phyloP scores from a whole-genome alignment of 768 basidiomycete genomes.

The Nevesoporus exiguus region DNA sequence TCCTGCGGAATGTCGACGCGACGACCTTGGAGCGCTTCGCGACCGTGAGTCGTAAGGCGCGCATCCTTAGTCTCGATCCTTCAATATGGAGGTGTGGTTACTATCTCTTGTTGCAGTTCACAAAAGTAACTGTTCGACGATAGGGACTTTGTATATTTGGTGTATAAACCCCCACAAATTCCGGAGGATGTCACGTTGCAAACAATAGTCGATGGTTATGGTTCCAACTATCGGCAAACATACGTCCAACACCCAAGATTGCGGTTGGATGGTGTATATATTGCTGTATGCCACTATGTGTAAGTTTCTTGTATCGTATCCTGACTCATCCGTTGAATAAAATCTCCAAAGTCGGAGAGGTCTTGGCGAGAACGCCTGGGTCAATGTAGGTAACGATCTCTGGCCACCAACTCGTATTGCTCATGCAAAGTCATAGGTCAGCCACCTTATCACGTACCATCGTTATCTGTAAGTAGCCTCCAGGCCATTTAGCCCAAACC shows the following conservation, averaged over 20 bases:
- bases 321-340: conserved; percentile 1
- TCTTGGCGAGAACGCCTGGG: conserved; percentile 81
- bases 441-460: conserved; percentile 87
- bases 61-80: conserved; percentile 65
- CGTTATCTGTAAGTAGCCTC: conserved; percentile 70
- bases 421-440: conserved; percentile 46
- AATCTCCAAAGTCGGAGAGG: conserved; percentile 45
- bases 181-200: conserved; percentile 46
- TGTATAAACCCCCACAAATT: conserved; percentile 78
- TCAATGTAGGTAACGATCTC: conserved; percentile 55
- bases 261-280: conserved; percentile 86
- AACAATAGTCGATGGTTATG: conserved; percentile 49
- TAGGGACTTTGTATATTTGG: conserved; percentile 60
- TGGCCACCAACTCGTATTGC: neutral
- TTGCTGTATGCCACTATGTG: conserved; percentile 88
- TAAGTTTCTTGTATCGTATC: conserved; percentile 34
- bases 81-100: conserved; percentile 69
- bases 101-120: neutral
- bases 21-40: conserved; percentile 77
- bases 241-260: conserved; percentile 84
- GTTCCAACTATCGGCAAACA: conserved; percentile 66
- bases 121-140: conserved; percentile 4
- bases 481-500: neutral
- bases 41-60: conserved; percentile 65
- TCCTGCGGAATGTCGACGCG: conserved; percentile 65